These are phyloP conservation scores for Balakata baccata DNA, from an alignment of 345 rosid genomes.

Conservation along the genomic window DNA sequence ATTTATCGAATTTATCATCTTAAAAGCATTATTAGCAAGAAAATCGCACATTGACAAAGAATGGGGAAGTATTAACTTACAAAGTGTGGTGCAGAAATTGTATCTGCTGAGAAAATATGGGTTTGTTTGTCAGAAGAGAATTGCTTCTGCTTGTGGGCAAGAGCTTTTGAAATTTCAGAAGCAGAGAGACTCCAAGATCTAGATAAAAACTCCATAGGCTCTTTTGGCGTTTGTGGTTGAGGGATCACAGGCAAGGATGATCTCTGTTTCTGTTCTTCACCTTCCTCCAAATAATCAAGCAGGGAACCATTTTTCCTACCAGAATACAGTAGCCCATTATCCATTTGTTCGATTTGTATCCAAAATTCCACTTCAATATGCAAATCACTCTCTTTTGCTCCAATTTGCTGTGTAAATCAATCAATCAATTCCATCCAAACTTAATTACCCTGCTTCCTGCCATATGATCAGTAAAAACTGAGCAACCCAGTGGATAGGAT, in stretches of 20 bases:
- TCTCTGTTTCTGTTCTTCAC: slow-evolving; percentile 37
- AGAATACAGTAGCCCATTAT: slow-evolving; percentile 39
- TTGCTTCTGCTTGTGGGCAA: slow-evolving; percentile 65
- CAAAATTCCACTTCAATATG: background rate
- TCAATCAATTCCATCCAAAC: background rate
- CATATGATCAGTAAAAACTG: background rate
- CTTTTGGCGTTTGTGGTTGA: slow-evolving; percentile 80
- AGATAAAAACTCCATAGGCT: slow-evolving; percentile 88
- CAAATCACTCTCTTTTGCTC: background rate
- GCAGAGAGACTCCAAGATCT: slow-evolving; percentile 96
- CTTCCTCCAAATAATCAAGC: slow-evolving; percentile 56
- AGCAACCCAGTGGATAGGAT: background rate
- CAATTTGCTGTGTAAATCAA: background rate
- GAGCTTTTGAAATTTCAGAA: slow-evolving; percentile 86
- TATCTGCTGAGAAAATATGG: slow-evolving; percentile 36
- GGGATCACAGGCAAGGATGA: slow-evolving; percentile 51
- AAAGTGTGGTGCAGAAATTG: slow-evolving; percentile 41
- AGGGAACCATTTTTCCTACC: slow-evolving; percentile 42
- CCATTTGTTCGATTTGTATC: slow-evolving; percentile 38
- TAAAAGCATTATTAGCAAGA: slow-evolving; percentile 1
- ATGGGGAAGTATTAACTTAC: slow-evolving; percentile 28
- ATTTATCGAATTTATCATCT: slow-evolving; percentile 44
- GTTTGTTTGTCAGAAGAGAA: slow-evolving; percentile 29
- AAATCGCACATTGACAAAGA: background rate
- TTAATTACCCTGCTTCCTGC: slow-evolving; percentile 18